phyloP scores from a whole-genome alignment of 2,329 filamentous ascomycete species.

The Tolypocladium endophyticum region DNA sequence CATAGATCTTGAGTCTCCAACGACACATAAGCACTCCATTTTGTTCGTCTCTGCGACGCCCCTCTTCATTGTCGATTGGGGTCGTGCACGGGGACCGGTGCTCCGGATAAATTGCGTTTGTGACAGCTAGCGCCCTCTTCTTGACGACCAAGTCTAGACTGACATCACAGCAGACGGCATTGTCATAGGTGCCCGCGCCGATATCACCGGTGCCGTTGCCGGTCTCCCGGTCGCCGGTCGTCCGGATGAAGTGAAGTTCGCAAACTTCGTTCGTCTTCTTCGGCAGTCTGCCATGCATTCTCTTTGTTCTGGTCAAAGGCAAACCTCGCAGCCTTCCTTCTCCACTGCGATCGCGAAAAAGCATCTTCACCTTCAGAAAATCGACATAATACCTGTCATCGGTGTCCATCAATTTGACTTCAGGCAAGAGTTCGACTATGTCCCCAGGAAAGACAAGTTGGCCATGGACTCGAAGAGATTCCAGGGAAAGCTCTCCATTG shows the following conservation, averaged over 20 bases:
- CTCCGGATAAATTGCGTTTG: conserved; percentile 40
- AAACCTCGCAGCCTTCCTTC: conserved; percentile 24
- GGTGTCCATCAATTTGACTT: conserved; percentile 4
- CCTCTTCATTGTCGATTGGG: background rate
- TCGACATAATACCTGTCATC: conserved; percentile 15
- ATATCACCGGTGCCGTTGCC: no score
- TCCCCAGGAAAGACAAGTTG: conserved; percentile 10
- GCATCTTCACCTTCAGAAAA: conserved; percentile 30
- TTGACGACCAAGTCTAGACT: conserved; percentile 22
- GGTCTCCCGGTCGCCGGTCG: conserved; percentile 6
- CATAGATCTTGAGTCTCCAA: conserved; percentile 29
- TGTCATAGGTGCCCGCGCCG: no score
- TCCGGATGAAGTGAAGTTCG: conserved; percentile 18
- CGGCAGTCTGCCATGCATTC: conserved; percentile 24
- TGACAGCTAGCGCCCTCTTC: conserved; percentile 36
- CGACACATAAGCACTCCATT: conserved; percentile 37
- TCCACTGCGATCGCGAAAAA: conserved; percentile 19
- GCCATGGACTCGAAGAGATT: conserved; percentile 4
- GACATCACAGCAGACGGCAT: conserved; percentile 33
- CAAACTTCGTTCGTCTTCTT: conserved; percentile 32
- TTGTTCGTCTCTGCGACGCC: background rate
- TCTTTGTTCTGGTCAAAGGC: conserved; percentile 23
- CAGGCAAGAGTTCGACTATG: conserved; percentile 16
- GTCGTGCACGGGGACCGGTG: conserved; percentile 13
- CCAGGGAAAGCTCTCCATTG: conserved; percentile 12